A percentile compares a stretch with the other conserved stretches of the same genome.
phyloP scores from a whole-genome alignment of 352 stramenopile species.

The Phytophthora sp. region DNA sequence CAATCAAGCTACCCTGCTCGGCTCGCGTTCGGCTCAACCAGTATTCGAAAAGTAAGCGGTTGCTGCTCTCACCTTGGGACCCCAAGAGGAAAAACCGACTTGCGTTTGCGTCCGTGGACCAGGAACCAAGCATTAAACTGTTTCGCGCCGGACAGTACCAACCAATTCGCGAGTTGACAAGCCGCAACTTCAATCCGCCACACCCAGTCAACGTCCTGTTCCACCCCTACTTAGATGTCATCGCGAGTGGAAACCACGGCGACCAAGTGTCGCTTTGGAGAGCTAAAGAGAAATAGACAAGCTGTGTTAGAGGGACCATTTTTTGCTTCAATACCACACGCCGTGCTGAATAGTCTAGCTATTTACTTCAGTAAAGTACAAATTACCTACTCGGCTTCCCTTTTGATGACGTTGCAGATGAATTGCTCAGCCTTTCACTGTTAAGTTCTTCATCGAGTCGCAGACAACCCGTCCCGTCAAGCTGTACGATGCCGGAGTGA shows the following conservation, averaged over 20 bases:
- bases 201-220: constrained; percentile 79
- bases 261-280: constrained; percentile 58
- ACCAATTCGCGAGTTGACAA: constrained; percentile 60
- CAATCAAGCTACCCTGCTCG: constrained; percentile 40
- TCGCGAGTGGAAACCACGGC: constrained; percentile 68
- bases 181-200: constrained; percentile 46
- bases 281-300: background rate
- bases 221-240: constrained; percentile 67
- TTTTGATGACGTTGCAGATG: too few species aligned
- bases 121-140: constrained; percentile 69
- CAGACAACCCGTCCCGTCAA: too few species aligned
- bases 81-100: constrained; percentile 63
- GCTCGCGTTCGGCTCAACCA: constrained; percentile 51
- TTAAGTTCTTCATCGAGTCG: too few species aligned
- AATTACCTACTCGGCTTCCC: too few species aligned
- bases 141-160: constrained; percentile 53
- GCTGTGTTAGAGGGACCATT: too few species aligned
- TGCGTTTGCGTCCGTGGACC: constrained; percentile 67
- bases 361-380: too few species aligned
- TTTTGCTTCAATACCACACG: too few species aligned
- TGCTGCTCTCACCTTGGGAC: constrained; percentile 72
- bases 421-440: too few species aligned
- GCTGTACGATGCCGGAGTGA: too few species aligned
- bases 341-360: too few species aligned
- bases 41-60: background rate